Evolutionary conservation across 768 basidiomycete species (phyloP).

Genomic region (Galerina sulciceps): DNA sequence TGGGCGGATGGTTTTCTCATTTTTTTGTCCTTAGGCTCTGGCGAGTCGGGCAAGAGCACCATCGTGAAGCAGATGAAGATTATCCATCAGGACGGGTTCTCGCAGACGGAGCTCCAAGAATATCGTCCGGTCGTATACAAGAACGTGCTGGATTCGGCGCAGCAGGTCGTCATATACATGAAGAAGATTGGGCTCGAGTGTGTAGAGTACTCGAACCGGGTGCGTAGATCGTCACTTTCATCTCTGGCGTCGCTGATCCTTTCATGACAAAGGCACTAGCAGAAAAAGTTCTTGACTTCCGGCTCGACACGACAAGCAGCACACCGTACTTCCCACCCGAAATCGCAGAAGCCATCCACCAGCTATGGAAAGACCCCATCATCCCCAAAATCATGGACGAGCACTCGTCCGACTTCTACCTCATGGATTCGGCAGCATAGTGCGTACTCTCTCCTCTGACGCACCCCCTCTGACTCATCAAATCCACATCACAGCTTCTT

Average conservation of each 20-base stretch:
- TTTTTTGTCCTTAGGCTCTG: constrained; percentile 64
- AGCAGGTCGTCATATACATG: constrained; percentile 85
- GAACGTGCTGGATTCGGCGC: constrained; percentile 88
- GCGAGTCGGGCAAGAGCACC: constrained; percentile 94
- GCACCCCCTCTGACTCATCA: not conserved
- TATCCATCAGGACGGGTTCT: constrained; percentile 92
- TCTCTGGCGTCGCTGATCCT: constrained; percentile 1
- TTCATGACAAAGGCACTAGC: constrained; percentile 36
- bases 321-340: constrained; percentile 52
- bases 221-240: constrained; percentile 28
- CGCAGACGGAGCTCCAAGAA: constrained; percentile 71
- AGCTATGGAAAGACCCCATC: constrained; percentile 74
- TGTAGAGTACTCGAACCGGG: constrained; percentile 65
- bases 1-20: not conserved
- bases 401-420: constrained; percentile 78
- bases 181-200: constrained; percentile 85
- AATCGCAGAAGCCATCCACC: constrained; percentile 68
- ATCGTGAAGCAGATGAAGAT: constrained; percentile 99
- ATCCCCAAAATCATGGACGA: constrained; percentile 57
- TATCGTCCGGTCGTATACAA: constrained; percentile 83
- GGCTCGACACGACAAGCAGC: constrained; percentile 42
- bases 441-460: constrained; percentile 40
- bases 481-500: constrained; percentile 71
- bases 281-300: constrained; percentile 67
- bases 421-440: constrained; percentile 96